phyloP scores from a whole-genome alignment of 106 monocot genomes.

The Cymbidium sinense region DNA sequence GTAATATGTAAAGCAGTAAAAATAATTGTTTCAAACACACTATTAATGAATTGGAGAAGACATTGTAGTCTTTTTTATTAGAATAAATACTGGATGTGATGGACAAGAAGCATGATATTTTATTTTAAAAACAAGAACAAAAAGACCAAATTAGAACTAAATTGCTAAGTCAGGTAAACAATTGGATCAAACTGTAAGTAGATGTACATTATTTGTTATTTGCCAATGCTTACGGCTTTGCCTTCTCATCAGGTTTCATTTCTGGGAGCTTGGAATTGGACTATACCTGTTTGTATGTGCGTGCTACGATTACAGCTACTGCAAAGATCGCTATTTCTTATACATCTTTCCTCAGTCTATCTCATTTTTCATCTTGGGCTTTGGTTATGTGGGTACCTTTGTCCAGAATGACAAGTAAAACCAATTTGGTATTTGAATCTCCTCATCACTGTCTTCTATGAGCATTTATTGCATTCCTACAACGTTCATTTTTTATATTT shows the following conservation, averaged over 20 bases:
- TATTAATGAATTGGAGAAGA: too few species aligned
- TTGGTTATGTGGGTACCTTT: slow-evolving; percentile 15
- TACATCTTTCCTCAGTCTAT: slow-evolving; percentile 18
- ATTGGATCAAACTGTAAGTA: not conserved
- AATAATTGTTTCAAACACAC: too few species aligned
- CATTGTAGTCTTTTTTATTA: too few species aligned
- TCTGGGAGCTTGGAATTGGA: slow-evolving; percentile 11
- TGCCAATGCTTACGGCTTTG: not conserved
- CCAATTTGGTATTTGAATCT: not conserved
- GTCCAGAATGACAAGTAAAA: not conserved
- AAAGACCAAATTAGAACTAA: too few species aligned
- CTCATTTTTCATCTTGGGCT: slow-evolving; percentile 11
- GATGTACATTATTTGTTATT: not conserved
- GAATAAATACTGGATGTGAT: too few species aligned
- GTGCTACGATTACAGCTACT: slow-evolving; percentile 3
- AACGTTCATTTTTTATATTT: too few species aligned
- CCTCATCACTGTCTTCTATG: not conserved
- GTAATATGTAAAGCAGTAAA: too few species aligned
- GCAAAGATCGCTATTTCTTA: not conserved
- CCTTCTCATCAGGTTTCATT: slow-evolving; percentile 15
- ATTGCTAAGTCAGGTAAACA: too few species aligned
- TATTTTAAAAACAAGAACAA: too few species aligned
- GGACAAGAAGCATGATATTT: too few species aligned
- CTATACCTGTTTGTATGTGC: slow-evolving; percentile 10
- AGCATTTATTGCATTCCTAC: too few species aligned